Base-by-base conservation (phyloP, 2,329 filamentous ascomycete genomes). In the Paecilomyces sp. region DNA sequence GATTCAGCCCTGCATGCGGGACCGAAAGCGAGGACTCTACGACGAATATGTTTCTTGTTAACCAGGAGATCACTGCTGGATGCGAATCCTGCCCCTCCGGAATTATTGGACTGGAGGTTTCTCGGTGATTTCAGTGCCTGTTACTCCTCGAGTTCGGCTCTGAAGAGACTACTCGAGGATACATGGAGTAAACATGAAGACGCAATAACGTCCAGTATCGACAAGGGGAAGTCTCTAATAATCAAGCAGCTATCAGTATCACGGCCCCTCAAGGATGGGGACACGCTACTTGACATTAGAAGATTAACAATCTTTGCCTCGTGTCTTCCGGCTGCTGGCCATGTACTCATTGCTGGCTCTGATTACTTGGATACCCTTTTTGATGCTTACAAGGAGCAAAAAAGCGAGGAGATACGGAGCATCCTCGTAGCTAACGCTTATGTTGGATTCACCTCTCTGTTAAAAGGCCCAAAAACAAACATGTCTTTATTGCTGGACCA, bases 291-390 rank as follows among this genome's bases (percentile, higher is more conserved):
- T 51, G 68, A 73, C 56, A 65, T 78, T 56, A 72, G 73, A 34
- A 62, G 67, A 8, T 65, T 79, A 58, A 79, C 76, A 11, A 66
- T 77, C 24, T 64, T 80, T 33, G 64, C 74, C 3, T 76, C 73
- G 28, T 64, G 69, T 28, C 69, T 77, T 58, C 74, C 76, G 24
- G 67, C 80, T 25, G 76, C 76, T 53, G 83, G 81, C 31, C 73
- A 77, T 6, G 80, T 90, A 65, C 87, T 96, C 67, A 83, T 96
- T 66, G 89, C 89, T 0, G 93, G 93, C 0, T 92, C 89, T 56
- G 93, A 97, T 74, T 93, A 94, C 66, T 75, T 96, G 22, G 93
- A 97, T 71, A 85, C 88, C 0, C 80, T 96, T 12, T 69, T 70
- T 57, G 77, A 79, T 61, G 68, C 70, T 31, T 79, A 79, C 61